Base-by-base conservation (phyloP, 176 grass and related monocot genomes). In the Musa acuminata region DNA sequence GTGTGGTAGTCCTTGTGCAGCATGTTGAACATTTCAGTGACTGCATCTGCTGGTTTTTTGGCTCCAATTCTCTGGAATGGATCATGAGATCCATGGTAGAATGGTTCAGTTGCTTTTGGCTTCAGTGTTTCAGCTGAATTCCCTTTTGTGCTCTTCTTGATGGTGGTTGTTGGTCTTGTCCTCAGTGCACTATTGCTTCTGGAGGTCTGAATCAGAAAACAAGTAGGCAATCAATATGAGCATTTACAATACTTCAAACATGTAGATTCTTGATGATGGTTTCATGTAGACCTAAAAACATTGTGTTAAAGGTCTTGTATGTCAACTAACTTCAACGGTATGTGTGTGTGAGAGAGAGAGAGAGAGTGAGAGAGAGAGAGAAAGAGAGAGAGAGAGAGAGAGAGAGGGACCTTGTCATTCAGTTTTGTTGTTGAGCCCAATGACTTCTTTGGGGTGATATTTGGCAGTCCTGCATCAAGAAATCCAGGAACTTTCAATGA, bases 1-100 rank as follows among this genome's bases (percentile, higher is more conserved):
- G 63, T 2, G 25, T 67, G 49, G 22, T 78, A 78, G 23, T 78
- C 76, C 63, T 53, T 67, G 76, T 67, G 67, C 62, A 78, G 49
- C 76, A 78, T 68, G 63, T 78, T 68, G 63, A 67, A 68, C 76
- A 78, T 67, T 48, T 68, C 63, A 11, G 76, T 54, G 0, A 67
- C 76, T 17, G 62, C 23, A 54, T 78, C 76, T 55, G n/a, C 11
- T 20, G 52, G 20, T 20, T 55, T 52, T 11, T 67, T 63, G 11
- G 13, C n/a, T 7, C 16, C 8, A 63, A 23, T 21, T 62, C 9
- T 76, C 17, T 76, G 55, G 50, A 63, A 51, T 76, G 74, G 57
- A 76, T 50, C 16, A 29, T 62, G 55, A 49, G 52, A 51, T 35
- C 58, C 16, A 13, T 55, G 25, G 35, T 43, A 43, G 35, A 43